A percentile compares a stretch with the other conserved stretches of the same genome.
Conservation (phyloP, 1,284 basidiomycete genomes). For the Cryptococcus wingfieldii region DNA sequence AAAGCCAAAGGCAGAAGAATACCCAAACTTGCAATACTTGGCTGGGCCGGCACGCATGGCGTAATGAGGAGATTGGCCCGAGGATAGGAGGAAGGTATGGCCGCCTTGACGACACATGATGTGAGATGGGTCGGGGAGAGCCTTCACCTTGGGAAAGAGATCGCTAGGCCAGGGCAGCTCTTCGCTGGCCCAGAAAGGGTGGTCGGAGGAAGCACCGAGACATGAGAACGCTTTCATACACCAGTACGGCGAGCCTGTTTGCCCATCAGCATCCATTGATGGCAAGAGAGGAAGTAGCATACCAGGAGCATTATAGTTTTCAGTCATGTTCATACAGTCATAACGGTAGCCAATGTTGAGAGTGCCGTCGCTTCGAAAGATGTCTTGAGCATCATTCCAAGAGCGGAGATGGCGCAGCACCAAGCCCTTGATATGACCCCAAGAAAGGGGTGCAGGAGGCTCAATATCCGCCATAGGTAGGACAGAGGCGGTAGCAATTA, state of each 20-base stretch:
- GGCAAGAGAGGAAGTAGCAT: conserved; percentile 5
- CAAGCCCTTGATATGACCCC: conserved; percentile 69
- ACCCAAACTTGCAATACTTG: conserved; percentile 72
- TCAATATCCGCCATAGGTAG: conserved; percentile 66
- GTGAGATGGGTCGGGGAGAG: conserved; percentile 63
- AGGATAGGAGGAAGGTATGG: conserved; percentile 68
- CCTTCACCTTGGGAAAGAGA: conserved; percentile 47
- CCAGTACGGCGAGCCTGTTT: conserved; percentile 65
- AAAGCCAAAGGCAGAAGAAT: conserved; percentile 70
- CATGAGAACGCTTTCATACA: conserved; percentile 71
- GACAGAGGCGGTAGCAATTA: conserved; percentile 71
- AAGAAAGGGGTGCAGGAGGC: conserved; percentile 61
- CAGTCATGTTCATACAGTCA: conserved; percentile 67
- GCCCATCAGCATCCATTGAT: neutral
- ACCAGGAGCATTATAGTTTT: conserved; percentile 74
- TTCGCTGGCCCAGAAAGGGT: conserved; percentile 65
- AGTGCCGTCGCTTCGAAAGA: conserved; percentile 59
- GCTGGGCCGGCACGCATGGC: conserved; percentile 70
- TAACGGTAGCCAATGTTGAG: conserved; percentile 69
- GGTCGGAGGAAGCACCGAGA: conserved; percentile 60
- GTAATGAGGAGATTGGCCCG: conserved; percentile 72
- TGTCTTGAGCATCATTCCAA: conserved; percentile 59
- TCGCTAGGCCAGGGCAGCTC: conserved; percentile 61
- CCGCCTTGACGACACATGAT: conserved; percentile 57
- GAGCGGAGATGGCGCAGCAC: conserved; percentile 68